Evolutionary conservation across 2,329 filamentous ascomycete species (phyloP).

Genomic region (Dissoconium aciculare): DNA sequence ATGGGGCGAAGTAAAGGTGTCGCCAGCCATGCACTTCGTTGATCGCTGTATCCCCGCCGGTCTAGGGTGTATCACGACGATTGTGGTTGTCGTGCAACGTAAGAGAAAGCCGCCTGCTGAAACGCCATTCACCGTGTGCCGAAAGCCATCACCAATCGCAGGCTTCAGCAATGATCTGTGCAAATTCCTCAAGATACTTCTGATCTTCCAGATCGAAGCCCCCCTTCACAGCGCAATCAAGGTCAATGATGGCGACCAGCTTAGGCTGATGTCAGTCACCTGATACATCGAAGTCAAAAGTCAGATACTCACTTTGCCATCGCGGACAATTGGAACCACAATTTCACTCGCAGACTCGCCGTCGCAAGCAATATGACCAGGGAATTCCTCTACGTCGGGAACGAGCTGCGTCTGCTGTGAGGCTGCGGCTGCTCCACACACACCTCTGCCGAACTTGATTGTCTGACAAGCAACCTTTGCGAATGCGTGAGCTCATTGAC

Average conservation of each 20-base stretch:
- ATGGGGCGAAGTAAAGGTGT: too few relatives aligned
- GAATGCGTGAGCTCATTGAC: too few relatives aligned
- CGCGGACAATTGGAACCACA: constrained; percentile 55
- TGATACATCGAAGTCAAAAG: too few relatives aligned
- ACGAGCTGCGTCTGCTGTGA: constrained; percentile 47
- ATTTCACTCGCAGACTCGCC: constrained; percentile 63
- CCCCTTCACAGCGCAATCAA: constrained; percentile 53
- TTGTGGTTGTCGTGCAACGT: too few relatives aligned
- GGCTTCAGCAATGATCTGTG: constrained; percentile 40
- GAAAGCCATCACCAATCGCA: constrained; percentile 56
- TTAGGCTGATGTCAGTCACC: too few relatives aligned
- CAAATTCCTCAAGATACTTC: constrained; percentile 50
- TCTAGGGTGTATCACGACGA: too few relatives aligned
- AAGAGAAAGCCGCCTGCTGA: too few relatives aligned
- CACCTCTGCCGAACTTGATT: constrained; percentile 57
- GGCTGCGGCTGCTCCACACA: constrained; percentile 57
- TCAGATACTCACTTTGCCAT: constrained; percentile 32
- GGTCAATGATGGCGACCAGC: constrained; percentile 61
- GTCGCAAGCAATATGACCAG: constrained; percentile 72
- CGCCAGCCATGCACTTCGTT: too few relatives aligned
- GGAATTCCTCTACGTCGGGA: constrained; percentile 56
- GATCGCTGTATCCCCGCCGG: too few relatives aligned
- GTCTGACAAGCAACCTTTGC: constrained; percentile 52
- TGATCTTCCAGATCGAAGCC: constrained; percentile 59
- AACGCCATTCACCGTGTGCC: too few relatives aligned